A percentile compares a stretch with the other conserved stretches of the same genome.
phyloP scores from a whole-genome alignment of 768 basidiomycete genomes.

The Daedalea quercina region DNA sequence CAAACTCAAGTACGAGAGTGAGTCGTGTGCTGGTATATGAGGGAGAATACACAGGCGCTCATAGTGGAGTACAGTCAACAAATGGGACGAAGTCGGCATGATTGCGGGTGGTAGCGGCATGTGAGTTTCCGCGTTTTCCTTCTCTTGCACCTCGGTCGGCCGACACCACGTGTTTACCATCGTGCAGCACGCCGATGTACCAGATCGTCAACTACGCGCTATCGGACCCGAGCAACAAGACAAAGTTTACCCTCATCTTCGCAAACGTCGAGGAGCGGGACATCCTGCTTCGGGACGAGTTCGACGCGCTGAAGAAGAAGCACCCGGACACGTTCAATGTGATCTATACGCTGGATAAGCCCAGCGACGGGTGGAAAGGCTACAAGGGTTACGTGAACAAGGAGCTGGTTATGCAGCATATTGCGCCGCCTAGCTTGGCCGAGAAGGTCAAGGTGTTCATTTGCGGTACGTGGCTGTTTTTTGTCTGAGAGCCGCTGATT shows the following conservation, averaged over 20 bases:
- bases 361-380: slow-evolving; percentile 63
- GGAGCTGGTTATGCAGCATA: slow-evolving; percentile 68
- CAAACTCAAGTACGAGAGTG: slow-evolving; percentile 85
- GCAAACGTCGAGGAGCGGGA: slow-evolving; percentile 87
- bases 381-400: slow-evolving; percentile 67
- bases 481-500: no score
- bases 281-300: slow-evolving; percentile 78
- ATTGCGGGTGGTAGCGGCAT: slow-evolving; percentile 96
- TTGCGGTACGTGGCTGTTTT: slow-evolving; percentile 62
- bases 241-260: slow-evolving; percentile 90
- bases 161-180: not conserved
- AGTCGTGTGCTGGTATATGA: slow-evolving; percentile 8
- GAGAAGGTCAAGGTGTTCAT: slow-evolving; percentile 87
- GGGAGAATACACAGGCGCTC: not conserved
- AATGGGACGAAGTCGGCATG: slow-evolving; percentile 79
- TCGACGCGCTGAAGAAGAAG: slow-evolving; percentile 63
- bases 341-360: slow-evolving; percentile 83
- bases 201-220: slow-evolving; percentile 75
- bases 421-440: slow-evolving; percentile 53
- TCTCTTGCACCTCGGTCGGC: not conserved
- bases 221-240: slow-evolving; percentile 73
- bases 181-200: slow-evolving; percentile 69
- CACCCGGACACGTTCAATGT: slow-evolving; percentile 70
- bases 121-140: slow-evolving; percentile 33
- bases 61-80: slow-evolving; percentile 47